Evolutionary conservation across 108 stramenopile species (phyloP), one percentile per base, ranked within the genome.

Genomic region (Phaeodactylum tricornutum): DNA sequence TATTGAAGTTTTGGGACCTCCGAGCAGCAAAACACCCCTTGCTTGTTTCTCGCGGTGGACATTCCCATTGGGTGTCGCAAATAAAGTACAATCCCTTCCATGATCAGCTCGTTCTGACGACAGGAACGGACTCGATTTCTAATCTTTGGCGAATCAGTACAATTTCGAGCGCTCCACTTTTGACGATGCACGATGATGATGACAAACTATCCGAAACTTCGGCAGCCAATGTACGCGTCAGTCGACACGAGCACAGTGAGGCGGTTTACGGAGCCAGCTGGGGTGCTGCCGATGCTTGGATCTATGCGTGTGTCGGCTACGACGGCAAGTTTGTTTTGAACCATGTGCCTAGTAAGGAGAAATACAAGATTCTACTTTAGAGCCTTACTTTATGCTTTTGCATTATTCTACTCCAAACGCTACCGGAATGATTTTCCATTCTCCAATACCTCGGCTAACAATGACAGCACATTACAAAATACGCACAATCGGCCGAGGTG

Each of bases 351-450:
- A 89, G 91, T 46, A 82, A 96, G 40, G 98, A 99, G 67, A 99
- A 99, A 64, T 99, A 99, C 74, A 99, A 97, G 55, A 99, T 99
- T 69, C 69, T 99, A 27, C 60, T 99, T 9, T 98, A 84, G 53
- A n/a, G n/a, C n/a, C n/a, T n/a, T n/a, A n/a, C n/a, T n/a, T n/a
- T n/a, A n/a, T n/a, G n/a, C n/a, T n/a, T n/a, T n/a, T n/a, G n/a
- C n/a, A n/a, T n/a, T n/a, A n/a, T n/a, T n/a, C n/a, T n/a, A n/a
- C n/a, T n/a, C n/a, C n/a, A n/a, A n/a, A n/a, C n/a, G n/a, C n/a
- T n/a, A n/a, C n/a, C n/a, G n/a, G n/a, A n/a, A n/a, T n/a, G n/a
- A n/a, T n/a, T n/a, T n/a, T n/a, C n/a, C n/a, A n/a, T n/a, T n/a
- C n/a, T n/a, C n/a, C n/a, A n/a, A n/a, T n/a, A n/a, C n/a, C n/a